Evolutionary conservation across 805 yeast genomes (phyloP), one percentile per base, ranked within the genome.

Genomic region (Barnettozyma sucrosica): DNA sequence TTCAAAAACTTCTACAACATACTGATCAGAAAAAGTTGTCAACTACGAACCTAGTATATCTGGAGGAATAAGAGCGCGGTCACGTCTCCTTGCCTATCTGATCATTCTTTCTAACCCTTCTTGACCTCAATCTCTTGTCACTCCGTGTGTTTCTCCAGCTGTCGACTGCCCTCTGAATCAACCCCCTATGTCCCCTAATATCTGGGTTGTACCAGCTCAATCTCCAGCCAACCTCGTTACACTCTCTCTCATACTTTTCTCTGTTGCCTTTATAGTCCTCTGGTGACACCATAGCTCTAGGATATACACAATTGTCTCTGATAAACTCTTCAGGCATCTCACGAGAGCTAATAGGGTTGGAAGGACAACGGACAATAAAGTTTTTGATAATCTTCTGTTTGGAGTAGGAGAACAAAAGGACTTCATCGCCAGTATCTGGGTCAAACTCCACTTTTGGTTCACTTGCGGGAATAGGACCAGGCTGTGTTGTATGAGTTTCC

Each of bases 91-190:
- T 36, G 16, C 11, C 10, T 33, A 11, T n/a, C 19, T 34, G 36
- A n/a, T 45, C 51, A 13, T 26, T 48, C 42, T 65, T 59, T 45
- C 73, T 58, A 10, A 73, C 76, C 36, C 78, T 62, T 40, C 79
- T 67, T 1, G 59, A 55, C 43, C 76, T 61, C 41, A 66, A 58
- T 4, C 64, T 59, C 16, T 66, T 65, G 45, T 74, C 75, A 8
- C 62, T 56, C 51, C 74, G 64, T 5, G 77, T 68, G 56, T 75
- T 75, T 52, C 80, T 64, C 77, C 77, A 76, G 7, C 71, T 63
- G 50, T 75, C 80, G 14, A 75, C 80, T 1, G 80, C 79, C 26
- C 79, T 63, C 53, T 75, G 80, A 14, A 74, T 66, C 14, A 76
- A 57, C 1, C 80, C 80, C 24, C 77, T 63, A 26, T 70, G 69